These are phyloP conservation scores for Lignosus rhinocerotis DNA, from an alignment of 1,284 basidiomycete genomes.

Conservation along the genomic window DNA sequence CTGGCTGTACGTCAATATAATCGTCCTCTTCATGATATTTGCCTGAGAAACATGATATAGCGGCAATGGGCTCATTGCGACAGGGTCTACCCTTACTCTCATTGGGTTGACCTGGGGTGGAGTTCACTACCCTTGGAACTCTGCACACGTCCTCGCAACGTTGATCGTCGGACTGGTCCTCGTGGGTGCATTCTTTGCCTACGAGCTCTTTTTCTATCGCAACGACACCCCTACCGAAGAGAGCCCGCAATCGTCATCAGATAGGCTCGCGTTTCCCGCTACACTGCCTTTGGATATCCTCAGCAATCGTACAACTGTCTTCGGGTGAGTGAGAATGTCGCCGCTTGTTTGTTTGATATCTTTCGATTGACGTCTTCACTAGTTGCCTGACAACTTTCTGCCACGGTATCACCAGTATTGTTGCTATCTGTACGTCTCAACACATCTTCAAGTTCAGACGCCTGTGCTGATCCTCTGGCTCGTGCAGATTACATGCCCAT, in stretches of 20 bases:
- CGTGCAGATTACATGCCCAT: constrained; percentile 36
- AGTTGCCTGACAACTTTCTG: constrained; percentile 27
- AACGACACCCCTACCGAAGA: background rate
- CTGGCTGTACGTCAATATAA: constrained; percentile 27
- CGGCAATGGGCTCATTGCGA: constrained; percentile 22
- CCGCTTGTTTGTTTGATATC: background rate
- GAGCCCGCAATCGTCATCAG: background rate
- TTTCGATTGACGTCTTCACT: background rate
- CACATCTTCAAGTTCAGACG: background rate
- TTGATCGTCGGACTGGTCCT: constrained; percentile 22
- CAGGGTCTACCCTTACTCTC: constrained; percentile 14
- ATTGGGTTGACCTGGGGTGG: constrained; percentile 26
- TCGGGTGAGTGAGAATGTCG: constrained; percentile 24
- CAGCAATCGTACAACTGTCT: constrained; percentile 32
- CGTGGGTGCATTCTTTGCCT: constrained; percentile 18
- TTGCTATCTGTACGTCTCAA: constrained; percentile 12
- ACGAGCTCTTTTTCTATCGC: constrained; percentile 9
- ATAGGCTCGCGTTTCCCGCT: background rate
- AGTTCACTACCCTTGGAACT: constrained; percentile 21
- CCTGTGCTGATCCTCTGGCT: background rate
- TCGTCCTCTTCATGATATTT: too few relatives aligned
- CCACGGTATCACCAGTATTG: constrained; percentile 16
- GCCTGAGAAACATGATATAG: background rate
- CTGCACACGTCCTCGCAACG: constrained; percentile 21
- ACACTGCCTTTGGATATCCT: constrained; percentile 33